These are phyloP conservation scores for Coniochaeta hoffmannii DNA, from an alignment of 2,329 filamentous ascomycete genomes.

Conservation along the genomic window DNA sequence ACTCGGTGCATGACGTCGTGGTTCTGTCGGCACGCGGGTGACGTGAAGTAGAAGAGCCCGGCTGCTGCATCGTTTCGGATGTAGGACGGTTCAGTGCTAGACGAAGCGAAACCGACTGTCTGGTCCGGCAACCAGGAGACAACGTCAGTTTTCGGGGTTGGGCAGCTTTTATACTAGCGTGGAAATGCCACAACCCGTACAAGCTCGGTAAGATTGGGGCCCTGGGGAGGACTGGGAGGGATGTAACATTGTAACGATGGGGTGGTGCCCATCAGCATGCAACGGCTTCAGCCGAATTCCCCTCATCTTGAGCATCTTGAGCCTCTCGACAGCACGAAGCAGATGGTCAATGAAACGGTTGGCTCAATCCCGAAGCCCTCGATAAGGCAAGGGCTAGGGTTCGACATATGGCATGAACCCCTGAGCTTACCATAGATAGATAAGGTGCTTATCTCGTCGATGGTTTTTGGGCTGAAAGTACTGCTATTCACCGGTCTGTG, in stretches of 20 bases:
- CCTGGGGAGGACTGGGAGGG: too few species aligned
- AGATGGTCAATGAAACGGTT: background rate
- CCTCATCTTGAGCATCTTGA: background rate
- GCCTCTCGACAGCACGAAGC: background rate
- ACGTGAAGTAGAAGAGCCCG: constrained; percentile 12
- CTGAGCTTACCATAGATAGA: too few species aligned
- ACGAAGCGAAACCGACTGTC: constrained; percentile 2
- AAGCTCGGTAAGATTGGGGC: background rate
- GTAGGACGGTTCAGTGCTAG: constrained; percentile 12
- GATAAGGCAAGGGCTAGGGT: too few species aligned
- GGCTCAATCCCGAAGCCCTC: background rate
- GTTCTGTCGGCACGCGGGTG: constrained; percentile 23
- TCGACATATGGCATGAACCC: too few species aligned
- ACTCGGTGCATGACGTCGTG: constrained; percentile 41
- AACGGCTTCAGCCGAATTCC: background rate
- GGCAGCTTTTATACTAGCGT: constrained; percentile 3
- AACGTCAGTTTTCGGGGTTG: constrained; percentile 1
- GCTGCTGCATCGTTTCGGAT: constrained; percentile 26
- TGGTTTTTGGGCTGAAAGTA: too few species aligned
- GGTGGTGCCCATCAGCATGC: background rate
- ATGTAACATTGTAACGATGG: background rate
- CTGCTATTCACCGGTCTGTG: too few species aligned
- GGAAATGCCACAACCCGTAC: background rate
- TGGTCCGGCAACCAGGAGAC: background rate
- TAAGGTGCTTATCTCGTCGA: too few species aligned